Evolutionary conservation across 257 asterid genomes (phyloP), one percentile per base, ranked within the genome.

Genomic region (Datura wrightii): DNA sequence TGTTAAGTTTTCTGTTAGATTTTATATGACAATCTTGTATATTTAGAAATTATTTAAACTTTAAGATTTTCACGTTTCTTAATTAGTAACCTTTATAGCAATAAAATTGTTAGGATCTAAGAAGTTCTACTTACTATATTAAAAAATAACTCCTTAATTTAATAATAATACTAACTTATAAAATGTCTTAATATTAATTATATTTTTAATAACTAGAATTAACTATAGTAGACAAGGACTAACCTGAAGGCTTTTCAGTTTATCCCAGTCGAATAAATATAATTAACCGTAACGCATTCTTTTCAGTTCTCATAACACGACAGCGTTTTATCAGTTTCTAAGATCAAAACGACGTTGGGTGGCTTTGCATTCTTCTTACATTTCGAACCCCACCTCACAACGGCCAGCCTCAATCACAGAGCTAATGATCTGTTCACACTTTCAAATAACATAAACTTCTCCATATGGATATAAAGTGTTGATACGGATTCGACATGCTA

Each of bases 341-440:
- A 13, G 0, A 31, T 0, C 1, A 13, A 24, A 24, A 50, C 82
- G 62, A 8, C 0, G 2, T 15, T 6, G 42, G 42, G 4, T 2
- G 42, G 65, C 24, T 48, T 1, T 11, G 18, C 8, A 0, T 60
- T 34, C 56, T 56, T 60, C 37, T 63, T 74, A 48, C 44, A 74
- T 3, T 11, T 74, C 14, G 13, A 74, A 74, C 81, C 81, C 82
- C 82, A 52, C 63, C 24, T 55, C 24, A 24, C 62, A 65, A 82
- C 85, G 66, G 79, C 50, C 85, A 82, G 50, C 85, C 41, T 31
- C 82, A 82, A 65, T 63, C 52, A 82, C 79, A 82, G 4, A 8
- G 62, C 79, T 19, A 63, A 66, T 82, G 79, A 82, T 50, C 54
- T 52, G 82, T 78, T 78, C 48, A 50, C 82, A 50, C 9, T 52